These are phyloP conservation scores for Chlorella sp. DNA, from an alignment of 139 green algal species.

Conservation along the genomic window DNA sequence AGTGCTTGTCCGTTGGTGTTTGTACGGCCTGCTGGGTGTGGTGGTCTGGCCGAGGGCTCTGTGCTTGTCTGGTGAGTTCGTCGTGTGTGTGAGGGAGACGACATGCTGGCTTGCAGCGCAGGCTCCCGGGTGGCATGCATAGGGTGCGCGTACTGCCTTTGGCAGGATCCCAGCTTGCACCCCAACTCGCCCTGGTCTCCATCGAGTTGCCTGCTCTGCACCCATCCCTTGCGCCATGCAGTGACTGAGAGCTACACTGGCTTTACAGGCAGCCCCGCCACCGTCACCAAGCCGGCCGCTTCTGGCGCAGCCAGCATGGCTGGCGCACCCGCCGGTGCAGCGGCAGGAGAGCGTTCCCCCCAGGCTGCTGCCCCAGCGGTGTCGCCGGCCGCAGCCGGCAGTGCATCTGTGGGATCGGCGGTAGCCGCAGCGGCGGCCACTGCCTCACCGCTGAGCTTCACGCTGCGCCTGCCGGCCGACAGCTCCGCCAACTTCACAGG, in stretches of 20 bases:
- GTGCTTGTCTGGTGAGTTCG: neutral
- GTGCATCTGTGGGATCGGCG: neutral
- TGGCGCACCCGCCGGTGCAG: neutral
- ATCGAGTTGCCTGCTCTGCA: neutral
- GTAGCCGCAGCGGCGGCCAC: neutral
- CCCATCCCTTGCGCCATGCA: neutral
- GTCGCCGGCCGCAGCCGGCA: neutral
- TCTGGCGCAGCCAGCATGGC: neutral
- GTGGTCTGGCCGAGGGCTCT: too few relatives aligned
- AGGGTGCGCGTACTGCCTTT: too few relatives aligned
- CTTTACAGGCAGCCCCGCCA: neutral
- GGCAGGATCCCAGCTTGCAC: neutral
- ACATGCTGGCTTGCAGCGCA: neutral
- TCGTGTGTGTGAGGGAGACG: too few relatives aligned
- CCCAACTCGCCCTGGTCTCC: neutral
- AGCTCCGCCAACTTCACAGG: neutral
- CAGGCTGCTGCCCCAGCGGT: neutral
- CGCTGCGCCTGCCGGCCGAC: neutral
- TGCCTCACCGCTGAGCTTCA: constrained; percentile 15
- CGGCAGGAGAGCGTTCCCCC: neutral
- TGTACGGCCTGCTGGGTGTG: too few relatives aligned
- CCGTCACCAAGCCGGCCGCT: constrained; percentile 1
- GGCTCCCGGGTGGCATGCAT: too few relatives aligned
- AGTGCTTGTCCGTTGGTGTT: too few relatives aligned
- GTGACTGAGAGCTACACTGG: constrained; percentile 7